Evolutionary conservation across 352 stramenopile genomes (phyloP), one percentile per base, ranked within the genome.

Genomic region (Pythium apleroticum): DNA sequence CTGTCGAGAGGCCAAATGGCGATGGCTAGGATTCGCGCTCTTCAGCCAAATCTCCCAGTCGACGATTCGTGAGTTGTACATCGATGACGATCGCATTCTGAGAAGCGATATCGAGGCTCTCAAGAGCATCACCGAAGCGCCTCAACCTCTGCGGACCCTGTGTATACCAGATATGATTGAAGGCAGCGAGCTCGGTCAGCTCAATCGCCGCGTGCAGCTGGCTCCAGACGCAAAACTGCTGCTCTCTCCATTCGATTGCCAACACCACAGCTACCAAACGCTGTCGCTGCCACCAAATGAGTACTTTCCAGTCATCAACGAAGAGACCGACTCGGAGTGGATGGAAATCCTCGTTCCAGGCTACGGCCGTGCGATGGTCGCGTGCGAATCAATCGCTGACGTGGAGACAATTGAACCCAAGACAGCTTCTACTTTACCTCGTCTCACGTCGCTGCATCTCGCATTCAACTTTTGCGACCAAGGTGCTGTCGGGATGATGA

Each of bases 381-480:
- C 24, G 5, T 53, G 49, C 9, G 49, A 59, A 27, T 52, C 53
- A 0, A 28, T 65, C 2, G 15, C 57, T 1, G 59, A 65, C 27
- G 52, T 46, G 2, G n/a, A n/a, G 8, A 31, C 48, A 24, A 20
- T 1, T 22, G 1, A 52, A 14, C 28, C 11, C 15, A 22, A 31
- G 2, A 6, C 50, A n/a, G n/a, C n/a, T n/a, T n/a, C n/a, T n/a
- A n/a, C n/a, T n/a, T n/a, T 4, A 14, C n/a, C 45, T 24, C 53
- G 43, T 0, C 35, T 68, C 20, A 52, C 43, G 14, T 41, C 58
- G 9, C 20, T 68, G 1, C 61, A 52, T 11, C 4, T 68, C 14
- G 53, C 61, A 7, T 53, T 68, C n/a, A 55, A 68, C 54, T 33
- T 50, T 9, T 68, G 61, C 35, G 61, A 68, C 10, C 15, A 19